Evolutionary conservation across 768 basidiomycete species (phyloP).

Genomic region (Polyporus arcularius): DNA sequence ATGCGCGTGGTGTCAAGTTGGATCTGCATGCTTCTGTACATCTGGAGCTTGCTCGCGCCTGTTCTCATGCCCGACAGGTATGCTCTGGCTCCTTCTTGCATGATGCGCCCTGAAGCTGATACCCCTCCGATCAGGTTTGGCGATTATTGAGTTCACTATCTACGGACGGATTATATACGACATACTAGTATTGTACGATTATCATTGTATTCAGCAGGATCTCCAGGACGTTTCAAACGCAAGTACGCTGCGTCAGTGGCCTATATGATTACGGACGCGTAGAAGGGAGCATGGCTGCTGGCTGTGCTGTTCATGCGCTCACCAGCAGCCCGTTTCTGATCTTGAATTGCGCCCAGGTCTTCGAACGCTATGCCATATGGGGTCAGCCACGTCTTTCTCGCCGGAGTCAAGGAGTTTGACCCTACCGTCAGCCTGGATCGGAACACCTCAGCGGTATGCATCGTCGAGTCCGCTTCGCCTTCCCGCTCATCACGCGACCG

Average conservation of each 20-base stretch:
- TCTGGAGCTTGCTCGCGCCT: slow-evolving; percentile 88
- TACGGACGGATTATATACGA: slow-evolving; percentile 1
- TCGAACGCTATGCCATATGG: slow-evolving; percentile 34
- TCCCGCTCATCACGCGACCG: background rate
- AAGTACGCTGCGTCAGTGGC: background rate
- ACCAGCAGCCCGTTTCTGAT: slow-evolving; percentile 17
- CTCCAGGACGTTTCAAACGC: slow-evolving; percentile 8
- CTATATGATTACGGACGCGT: no score
- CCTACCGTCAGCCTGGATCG: slow-evolving; percentile 31
- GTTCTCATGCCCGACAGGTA: slow-evolving; percentile 90
- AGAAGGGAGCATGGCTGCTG: background rate
- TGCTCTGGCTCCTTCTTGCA: slow-evolving; percentile 29
- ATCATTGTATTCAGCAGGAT: background rate
- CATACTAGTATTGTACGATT: slow-evolving; percentile 12
- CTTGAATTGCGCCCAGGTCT: slow-evolving; percentile 41
- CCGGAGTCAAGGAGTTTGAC: background rate
- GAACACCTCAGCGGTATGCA: slow-evolving; percentile 28
- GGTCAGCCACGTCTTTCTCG: background rate
- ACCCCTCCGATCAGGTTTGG: slow-evolving; percentile 22
- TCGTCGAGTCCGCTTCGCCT: slow-evolving; percentile 6
- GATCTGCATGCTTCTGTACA: slow-evolving; percentile 86
- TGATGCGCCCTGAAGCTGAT: background rate
- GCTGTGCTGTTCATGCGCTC: background rate
- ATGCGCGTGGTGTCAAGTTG: slow-evolving; percentile 96
- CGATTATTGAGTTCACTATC: slow-evolving; percentile 16